Conservation (phyloP, 2,329 filamentous ascomycete genomes). For the Diaporthe sp. region DNA sequence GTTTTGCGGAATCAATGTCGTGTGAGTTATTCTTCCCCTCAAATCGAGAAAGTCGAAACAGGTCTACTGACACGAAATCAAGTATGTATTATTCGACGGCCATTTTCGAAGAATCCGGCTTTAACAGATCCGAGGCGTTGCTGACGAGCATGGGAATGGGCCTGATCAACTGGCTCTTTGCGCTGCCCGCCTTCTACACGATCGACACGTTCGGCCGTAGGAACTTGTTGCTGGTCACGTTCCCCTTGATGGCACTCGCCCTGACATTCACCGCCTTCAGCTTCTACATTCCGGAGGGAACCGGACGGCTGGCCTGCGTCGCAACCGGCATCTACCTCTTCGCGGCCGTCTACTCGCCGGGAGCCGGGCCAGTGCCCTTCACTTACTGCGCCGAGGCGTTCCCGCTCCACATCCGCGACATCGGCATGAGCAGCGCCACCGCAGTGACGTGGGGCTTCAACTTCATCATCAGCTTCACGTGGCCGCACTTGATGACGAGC, state of each 20-base stretch:
- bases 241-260: constrained; percentile 30
- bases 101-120: constrained; percentile 1
- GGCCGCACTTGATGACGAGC: constrained; percentile 58
- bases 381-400: constrained; percentile 68
- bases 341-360: constrained; percentile 62
- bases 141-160: constrained; percentile 15
- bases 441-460: constrained; percentile 23
- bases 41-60: not conserved
- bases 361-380: constrained; percentile 49
- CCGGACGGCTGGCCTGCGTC: constrained; percentile 61
- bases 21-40: not conserved
- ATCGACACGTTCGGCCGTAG: constrained; percentile 75
- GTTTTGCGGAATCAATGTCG: constrained; percentile 46
- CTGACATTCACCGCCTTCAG: constrained; percentile 60
- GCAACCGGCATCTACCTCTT: constrained; percentile 70
- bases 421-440: constrained; percentile 62
- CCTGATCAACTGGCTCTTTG: constrained; percentile 74
- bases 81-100: constrained; percentile 12
- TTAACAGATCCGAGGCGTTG: not conserved
- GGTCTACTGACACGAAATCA: not conserved
- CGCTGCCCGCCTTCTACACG: constrained; percentile 73
- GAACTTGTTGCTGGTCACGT: constrained; percentile 27
- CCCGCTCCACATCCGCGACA: constrained; percentile 64
- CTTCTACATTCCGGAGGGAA: constrained; percentile 54
- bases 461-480: constrained; percentile 47